Evolutionary conservation across 129 eudicot genomes (phyloP).

Genomic region (Heracleum sosnowskyi): DNA sequence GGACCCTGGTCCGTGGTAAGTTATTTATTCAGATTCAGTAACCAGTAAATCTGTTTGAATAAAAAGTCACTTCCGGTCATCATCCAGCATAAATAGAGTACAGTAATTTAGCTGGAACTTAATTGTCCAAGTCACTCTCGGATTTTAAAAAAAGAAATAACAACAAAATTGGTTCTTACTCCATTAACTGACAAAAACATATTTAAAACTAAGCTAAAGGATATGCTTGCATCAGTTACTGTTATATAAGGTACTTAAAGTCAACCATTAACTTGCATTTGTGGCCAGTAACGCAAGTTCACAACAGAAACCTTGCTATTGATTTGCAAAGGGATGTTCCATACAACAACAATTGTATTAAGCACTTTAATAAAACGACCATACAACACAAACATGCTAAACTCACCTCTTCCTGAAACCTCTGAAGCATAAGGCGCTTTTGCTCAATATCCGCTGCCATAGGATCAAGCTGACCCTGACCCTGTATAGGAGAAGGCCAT

Average conservation of each 20-base stretch:
- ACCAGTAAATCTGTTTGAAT: neutral
- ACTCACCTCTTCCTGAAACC: slow-evolving; percentile 89
- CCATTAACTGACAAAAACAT: neutral
- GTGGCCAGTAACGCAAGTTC: neutral
- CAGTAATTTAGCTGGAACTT: neutral
- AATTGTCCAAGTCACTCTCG: neutral
- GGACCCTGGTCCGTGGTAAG: neutral
- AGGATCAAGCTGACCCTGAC: slow-evolving; percentile 86
- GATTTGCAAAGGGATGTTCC: neutral
- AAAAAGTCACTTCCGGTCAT: neutral
- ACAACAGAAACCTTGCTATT: neutral
- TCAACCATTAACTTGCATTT: too few species aligned
- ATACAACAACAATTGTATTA: neutral
- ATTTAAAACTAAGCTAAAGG: neutral
- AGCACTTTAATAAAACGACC: neutral
- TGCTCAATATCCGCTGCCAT: slow-evolving; percentile 75
- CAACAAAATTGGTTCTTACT: neutral
- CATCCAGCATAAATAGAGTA: neutral
- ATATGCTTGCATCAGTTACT: neutral
- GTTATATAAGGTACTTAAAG: neutral
- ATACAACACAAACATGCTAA: neutral
- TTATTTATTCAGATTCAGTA: neutral
- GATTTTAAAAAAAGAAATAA: neutral
- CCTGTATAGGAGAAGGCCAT: slow-evolving; percentile 89
- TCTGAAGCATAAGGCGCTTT: slow-evolving; percentile 95